phyloP scores from a whole-genome alignment of 2,329 filamentous ascomycete species.

The Stachybotrys echinatus region DNA sequence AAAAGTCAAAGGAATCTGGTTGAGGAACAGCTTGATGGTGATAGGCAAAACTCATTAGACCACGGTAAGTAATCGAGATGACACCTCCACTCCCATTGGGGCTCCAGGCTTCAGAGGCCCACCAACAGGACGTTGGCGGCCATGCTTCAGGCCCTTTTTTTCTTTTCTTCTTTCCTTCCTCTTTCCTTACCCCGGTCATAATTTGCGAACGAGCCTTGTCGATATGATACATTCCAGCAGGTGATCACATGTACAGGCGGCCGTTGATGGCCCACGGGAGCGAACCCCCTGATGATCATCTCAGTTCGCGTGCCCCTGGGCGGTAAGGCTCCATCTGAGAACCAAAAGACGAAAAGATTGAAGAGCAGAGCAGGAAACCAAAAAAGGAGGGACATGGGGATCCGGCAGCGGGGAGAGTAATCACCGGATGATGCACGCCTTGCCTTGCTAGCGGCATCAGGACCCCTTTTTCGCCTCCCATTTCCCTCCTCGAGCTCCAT shows the following conservation, averaged over 20 bases:
- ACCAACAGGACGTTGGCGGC: no score
- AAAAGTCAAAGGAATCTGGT: not conserved
- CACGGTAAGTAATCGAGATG: not conserved
- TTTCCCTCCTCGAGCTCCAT: not conserved
- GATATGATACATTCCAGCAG: no score
- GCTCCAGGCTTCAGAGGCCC: not conserved
- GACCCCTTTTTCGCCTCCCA: not conserved
- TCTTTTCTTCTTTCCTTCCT: no score
- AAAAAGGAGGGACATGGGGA: not conserved
- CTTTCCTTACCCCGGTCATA: no score
- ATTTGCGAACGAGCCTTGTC: no score
- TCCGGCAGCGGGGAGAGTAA: no score
- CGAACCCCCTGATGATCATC: not conserved
- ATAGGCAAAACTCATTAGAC: not conserved
- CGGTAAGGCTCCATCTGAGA: not conserved
- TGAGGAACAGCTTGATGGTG: not conserved
- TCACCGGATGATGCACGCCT: no score
- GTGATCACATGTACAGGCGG: no score
- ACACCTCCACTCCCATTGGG: not conserved
- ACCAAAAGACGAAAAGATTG: not conserved
- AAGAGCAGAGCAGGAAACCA: not conserved
- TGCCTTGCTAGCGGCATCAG: not conserved
- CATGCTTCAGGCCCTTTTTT: no score
- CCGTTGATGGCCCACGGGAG: no score
- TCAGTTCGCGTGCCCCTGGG: not conserved